A percentile compares a stretch with the other conserved stretches of the same genome.
phyloP scores from a whole-genome alignment of 306 rosid species.

The Prunus padus region DNA sequence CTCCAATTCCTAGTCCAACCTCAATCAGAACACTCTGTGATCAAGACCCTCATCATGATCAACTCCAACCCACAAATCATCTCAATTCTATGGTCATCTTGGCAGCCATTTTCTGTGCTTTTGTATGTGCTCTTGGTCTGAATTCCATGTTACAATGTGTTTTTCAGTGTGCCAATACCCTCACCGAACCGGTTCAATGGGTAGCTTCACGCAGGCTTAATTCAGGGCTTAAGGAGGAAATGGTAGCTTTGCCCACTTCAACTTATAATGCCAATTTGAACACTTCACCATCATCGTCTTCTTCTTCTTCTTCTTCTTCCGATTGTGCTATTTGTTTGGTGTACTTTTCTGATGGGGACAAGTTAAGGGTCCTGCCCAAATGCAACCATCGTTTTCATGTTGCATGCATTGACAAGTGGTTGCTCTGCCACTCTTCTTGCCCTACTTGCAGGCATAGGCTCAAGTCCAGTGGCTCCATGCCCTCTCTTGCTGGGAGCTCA shows the following conservation, averaged over 20 bases:
- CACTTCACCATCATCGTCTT: constrained; percentile 18
- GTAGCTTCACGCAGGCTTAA: constrained; percentile 46
- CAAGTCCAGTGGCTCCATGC: constrained; percentile 29
- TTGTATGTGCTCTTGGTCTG: constrained; percentile 71
- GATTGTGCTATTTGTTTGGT: constrained; percentile 65
- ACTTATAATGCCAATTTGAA: constrained; percentile 22
- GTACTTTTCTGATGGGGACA: constrained; percentile 67
- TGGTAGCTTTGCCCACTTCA: constrained; percentile 66
- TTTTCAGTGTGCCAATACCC: constrained; percentile 50
- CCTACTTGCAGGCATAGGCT: constrained; percentile 71
- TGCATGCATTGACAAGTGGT: constrained; percentile 74
- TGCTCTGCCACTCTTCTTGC: constrained; percentile 74
- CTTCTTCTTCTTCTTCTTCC: constrained; percentile 30
- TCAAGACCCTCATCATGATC: constrained; percentile 15
- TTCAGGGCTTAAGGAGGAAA: constrained; percentile 64
- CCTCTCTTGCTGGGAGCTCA: constrained; percentile 4
- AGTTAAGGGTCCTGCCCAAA: constrained; percentile 60
- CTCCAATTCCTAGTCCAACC: constrained; percentile 39
- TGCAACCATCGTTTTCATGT: constrained; percentile 76
- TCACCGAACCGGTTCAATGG: constrained; percentile 51
- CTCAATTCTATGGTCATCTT: constrained; percentile 39
- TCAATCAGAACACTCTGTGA: constrained; percentile 19
- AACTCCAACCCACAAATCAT: constrained; percentile 18
- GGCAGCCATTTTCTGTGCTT: constrained; percentile 62
- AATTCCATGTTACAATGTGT: constrained; percentile 63